Evolutionary conservation across 2,329 filamentous ascomycete genomes (phyloP).

Genomic region (Cladosporium sp.): DNA sequence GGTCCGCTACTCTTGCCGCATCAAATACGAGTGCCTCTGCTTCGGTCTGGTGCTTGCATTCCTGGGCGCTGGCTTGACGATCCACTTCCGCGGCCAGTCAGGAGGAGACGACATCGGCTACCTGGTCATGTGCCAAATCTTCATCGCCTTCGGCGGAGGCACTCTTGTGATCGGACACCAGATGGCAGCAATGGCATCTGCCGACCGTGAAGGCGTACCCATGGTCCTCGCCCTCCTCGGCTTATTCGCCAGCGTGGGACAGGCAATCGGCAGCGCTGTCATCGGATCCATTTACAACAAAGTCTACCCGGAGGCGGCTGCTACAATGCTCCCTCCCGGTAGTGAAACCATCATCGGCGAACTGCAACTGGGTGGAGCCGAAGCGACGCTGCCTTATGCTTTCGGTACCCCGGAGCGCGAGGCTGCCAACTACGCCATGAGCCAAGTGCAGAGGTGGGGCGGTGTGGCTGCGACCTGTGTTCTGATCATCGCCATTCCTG

Average conservation of each 20-base stretch:
- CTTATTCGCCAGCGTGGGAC: slow-evolving; percentile 33
- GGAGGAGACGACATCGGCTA: slow-evolving; percentile 40
- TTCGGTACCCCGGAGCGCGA: slow-evolving; percentile 38
- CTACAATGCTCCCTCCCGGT: slow-evolving; percentile 14
- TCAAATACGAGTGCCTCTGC: slow-evolving; percentile 42
- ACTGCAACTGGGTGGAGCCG: slow-evolving; percentile 46
- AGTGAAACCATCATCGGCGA: slow-evolving; percentile 26
- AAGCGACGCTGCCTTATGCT: slow-evolving; percentile 46
- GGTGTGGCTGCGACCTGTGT: slow-evolving; percentile 35
- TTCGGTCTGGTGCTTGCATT: slow-evolving; percentile 33
- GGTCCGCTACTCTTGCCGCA: slow-evolving; percentile 44
- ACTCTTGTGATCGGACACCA: slow-evolving; percentile 55
- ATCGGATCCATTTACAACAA: slow-evolving; percentile 24
- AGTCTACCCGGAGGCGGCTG: slow-evolving; percentile 20
- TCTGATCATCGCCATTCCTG: slow-evolving; percentile 28
- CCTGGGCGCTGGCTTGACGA: slow-evolving; percentile 28
- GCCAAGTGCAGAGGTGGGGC: slow-evolving; percentile 42
- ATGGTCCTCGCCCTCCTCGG: slow-evolving; percentile 22
- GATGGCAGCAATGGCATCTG: slow-evolving; percentile 55
- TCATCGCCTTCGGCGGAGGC: slow-evolving; percentile 49
- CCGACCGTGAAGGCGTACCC: slow-evolving; percentile 22
- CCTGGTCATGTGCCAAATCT: slow-evolving; percentile 49
- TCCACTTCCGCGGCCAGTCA: slow-evolving; percentile 28
- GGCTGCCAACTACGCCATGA: slow-evolving; percentile 45
- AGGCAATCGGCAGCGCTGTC: slow-evolving; percentile 49